Evolutionary conservation across 257 asterid species (phyloP).

Genomic region (Misopates orontium): DNA sequence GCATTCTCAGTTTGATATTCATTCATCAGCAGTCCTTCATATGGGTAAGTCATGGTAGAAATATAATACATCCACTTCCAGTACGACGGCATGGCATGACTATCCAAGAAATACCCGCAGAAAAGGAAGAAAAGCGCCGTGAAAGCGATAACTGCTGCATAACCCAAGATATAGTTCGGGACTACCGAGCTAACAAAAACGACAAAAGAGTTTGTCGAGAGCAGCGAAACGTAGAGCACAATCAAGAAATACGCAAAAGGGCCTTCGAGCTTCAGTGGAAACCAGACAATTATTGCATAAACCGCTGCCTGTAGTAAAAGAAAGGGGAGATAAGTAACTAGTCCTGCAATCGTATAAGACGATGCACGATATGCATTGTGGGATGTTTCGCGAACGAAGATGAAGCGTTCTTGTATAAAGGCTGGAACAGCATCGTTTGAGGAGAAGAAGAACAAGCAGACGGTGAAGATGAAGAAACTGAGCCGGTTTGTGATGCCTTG

Average conservation of each 20-base stretch:
- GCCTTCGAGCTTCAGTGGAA: slow-evolving; percentile 54
- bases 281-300: slow-evolving; percentile 76
- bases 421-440: slow-evolving; percentile 95
- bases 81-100: slow-evolving; percentile 53
- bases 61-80: slow-evolving; percentile 90
- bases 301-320: slow-evolving; percentile 68
- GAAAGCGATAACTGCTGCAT: slow-evolving; percentile 88
- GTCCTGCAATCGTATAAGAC: slow-evolving; percentile 81
- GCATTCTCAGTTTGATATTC: slow-evolving; percentile 46
- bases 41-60: slow-evolving; percentile 83
- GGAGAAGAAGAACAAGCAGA: slow-evolving; percentile 78
- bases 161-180: slow-evolving; percentile 84
- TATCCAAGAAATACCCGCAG: slow-evolving; percentile 66
- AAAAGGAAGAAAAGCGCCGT: slow-evolving; percentile 80
- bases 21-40: slow-evolving; percentile 79
- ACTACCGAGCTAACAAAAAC: slow-evolving; percentile 78
- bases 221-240: slow-evolving; percentile 57
- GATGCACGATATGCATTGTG: slow-evolving; percentile 89
- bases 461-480: slow-evolving; percentile 84
- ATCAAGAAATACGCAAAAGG: slow-evolving; percentile 56
- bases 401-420: slow-evolving; percentile 82
- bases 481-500: slow-evolving; percentile 76
- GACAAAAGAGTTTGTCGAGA: slow-evolving; percentile 86
- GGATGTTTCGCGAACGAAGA: slow-evolving; percentile 74
- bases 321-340: slow-evolving; percentile 79